Conservation (phyloP, 805 yeast species). For the Wickerhamiella dianesei region DNA sequence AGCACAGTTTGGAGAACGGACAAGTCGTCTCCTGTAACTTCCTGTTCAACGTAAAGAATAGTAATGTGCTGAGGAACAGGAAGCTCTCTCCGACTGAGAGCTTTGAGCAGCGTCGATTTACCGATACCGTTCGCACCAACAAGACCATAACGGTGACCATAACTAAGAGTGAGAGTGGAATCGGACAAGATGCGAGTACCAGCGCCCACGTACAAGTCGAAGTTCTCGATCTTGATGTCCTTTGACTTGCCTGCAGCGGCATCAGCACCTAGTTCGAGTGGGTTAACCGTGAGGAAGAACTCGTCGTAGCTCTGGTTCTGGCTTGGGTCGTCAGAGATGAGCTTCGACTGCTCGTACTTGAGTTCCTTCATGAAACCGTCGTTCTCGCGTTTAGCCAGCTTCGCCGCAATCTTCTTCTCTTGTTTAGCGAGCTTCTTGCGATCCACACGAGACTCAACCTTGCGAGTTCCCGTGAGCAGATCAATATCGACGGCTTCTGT, state of each 20-base stretch:
- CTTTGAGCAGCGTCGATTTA: conserved; percentile 85
- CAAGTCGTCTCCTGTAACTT: conserved; percentile 84
- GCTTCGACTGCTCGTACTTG: conserved; percentile 64
- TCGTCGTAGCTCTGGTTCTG: conserved; percentile 86
- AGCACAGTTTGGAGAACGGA: conserved; percentile 87
- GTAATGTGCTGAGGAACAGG: conserved; percentile 92
- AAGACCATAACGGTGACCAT: conserved; percentile 91
- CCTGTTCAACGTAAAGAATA: conserved; percentile 94
- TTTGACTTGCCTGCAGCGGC: conserved; percentile 65
- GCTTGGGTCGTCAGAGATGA: conserved; percentile 46
- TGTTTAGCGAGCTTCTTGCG: conserved; percentile 94
- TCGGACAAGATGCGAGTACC: conserved; percentile 87
- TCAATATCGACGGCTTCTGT: conserved; percentile 58
- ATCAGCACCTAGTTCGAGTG: conserved; percentile 57
- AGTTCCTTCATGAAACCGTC: conserved; percentile 23
- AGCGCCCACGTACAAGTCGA: conserved; percentile 90
- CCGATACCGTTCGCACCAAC: conserved; percentile 99
- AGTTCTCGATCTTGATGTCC: conserved; percentile 83
- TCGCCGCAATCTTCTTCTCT: conserved; percentile 92
- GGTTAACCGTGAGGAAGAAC: conserved; percentile 89
- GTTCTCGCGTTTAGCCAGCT: conserved; percentile 67
- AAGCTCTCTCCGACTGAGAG: conserved; percentile 85
- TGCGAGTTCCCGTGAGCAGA: conserved; percentile 61
- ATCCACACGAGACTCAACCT: conserved; percentile 88
- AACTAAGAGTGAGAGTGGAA: conserved; percentile 71